Evolutionary conservation across 2,329 filamentous ascomycete genomes (phyloP), one percentile per base, ranked within the genome.

Genomic region (Beauveria sp.): DNA sequence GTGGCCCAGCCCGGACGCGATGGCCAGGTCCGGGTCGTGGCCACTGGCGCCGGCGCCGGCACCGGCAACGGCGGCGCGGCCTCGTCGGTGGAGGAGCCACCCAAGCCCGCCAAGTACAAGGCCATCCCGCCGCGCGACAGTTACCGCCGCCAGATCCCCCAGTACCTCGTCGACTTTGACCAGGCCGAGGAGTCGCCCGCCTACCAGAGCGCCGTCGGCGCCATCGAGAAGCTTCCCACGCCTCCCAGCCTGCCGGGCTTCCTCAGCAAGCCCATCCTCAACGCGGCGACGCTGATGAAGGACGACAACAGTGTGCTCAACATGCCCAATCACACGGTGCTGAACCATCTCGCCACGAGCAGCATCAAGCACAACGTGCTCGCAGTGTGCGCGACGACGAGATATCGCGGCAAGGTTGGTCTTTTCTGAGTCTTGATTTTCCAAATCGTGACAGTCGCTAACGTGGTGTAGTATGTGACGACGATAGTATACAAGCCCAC

Each of bases 401-500:
- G 95, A 74, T 99, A 98, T 75, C 96, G 92, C 78, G 88, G 90
- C 76, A 99, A 99, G 86, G 91, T 91, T 70, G 62, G 80, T 69
- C 1, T 38, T 16, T 38, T 54, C 28, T 34, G 31, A 34, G 12
- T 43, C 18, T 22, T 55, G 46, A 26, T 48, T 46, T 61, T 59
- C 54, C 31, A 31, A 12, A n/a, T 7, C 45, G 31, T 34, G 5
- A 6, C 28, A 12, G 31, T 18, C 5, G 9, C 46, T 63, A 62
- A 58, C 60, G 4, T 31, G 6, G 12, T 31, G 3, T 69, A 97
- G 93, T 98, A 98, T 76, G 89, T 98, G 42, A 98, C 93, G 4
- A 97, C 93, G 2, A 96, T 98, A 72, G 88, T 98, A 80, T 98
- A 98, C 78, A 98, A 97, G 79, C 92, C 91, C 20, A 91, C 92